Conservation (phyloP, 1,139 yeast species). For the Blastobotrys serpentis region DNA sequence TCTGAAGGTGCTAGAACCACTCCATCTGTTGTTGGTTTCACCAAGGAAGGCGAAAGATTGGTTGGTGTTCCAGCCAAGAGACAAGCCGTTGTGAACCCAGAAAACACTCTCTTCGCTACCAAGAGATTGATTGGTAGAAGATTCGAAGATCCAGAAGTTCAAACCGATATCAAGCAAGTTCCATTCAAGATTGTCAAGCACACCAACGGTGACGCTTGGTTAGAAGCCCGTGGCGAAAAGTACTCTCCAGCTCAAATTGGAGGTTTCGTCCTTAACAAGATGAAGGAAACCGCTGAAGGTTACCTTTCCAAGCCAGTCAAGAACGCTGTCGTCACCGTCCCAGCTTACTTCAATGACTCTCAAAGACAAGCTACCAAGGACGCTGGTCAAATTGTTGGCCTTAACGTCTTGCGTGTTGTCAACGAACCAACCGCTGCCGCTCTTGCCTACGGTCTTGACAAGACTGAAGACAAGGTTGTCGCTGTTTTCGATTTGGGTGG, state of each 20-base stretch:
- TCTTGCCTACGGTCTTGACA: conserved; percentile 93
- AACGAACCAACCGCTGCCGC: conserved; percentile 99
- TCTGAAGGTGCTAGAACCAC: conserved; percentile 99
- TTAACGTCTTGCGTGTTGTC: conserved; percentile 93
- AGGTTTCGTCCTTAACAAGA: conserved; percentile 92
- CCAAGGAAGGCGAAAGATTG: conserved; percentile 91
- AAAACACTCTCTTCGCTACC: conserved; percentile 95
- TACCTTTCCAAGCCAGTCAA: conserved; percentile 79
- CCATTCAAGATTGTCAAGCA: conserved; percentile 98
- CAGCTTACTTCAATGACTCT: conserved; percentile 97
- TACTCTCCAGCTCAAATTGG: conserved; percentile 96
- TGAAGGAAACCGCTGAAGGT: conserved; percentile 96
- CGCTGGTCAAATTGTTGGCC: conserved; percentile 97
- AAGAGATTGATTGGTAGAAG: conserved; percentile 98
- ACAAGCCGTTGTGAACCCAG: conserved; percentile 98
- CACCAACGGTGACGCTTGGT: conserved; percentile 98
- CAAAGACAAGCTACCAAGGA: conserved; percentile 99
- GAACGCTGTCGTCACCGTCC: conserved; percentile 96
- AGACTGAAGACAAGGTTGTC: conserved; percentile 68
- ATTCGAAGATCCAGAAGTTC: conserved; percentile 93
- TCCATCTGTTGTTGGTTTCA: conserved; percentile 97
- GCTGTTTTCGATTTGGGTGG: conserved; percentile 90
- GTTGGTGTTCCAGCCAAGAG: conserved; percentile 99
- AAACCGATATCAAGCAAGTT: conserved; percentile 92
- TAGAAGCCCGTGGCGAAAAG: conserved; percentile 89